A percentile compares a stretch with the other conserved stretches of the same genome.
Evolutionary conservation across 2,329 filamentous ascomycete genomes (phyloP).

Genomic region (Pseudogymnoascus sp.): DNA sequence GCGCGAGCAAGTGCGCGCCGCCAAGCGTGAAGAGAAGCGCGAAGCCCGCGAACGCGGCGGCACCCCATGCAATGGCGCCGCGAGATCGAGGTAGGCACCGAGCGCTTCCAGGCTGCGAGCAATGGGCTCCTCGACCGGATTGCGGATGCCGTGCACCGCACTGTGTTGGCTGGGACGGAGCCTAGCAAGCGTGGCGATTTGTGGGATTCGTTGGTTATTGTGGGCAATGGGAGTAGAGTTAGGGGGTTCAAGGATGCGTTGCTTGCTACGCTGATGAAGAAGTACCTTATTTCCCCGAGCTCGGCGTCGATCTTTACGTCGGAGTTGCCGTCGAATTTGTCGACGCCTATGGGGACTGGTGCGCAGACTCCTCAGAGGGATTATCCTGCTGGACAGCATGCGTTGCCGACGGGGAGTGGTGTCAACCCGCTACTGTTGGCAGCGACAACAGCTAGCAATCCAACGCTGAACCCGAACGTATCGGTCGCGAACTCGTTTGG

Average conservation of each 20-base stretch:
- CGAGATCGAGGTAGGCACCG: conserved; percentile 70
- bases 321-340: conserved; percentile 88
- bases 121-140: conserved; percentile 75
- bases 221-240: conserved; percentile 73
- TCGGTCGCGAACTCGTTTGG: conserved; percentile 28
- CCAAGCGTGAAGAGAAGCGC: conserved; percentile 25
- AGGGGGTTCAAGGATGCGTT: conserved; percentile 85
- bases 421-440: conserved; percentile 91
- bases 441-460: conserved; percentile 62
- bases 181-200: conserved; percentile 76
- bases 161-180: conserved; percentile 76
- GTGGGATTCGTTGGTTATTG: conserved; percentile 88
- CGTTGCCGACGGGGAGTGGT: conserved; percentile 51
- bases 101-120: conserved; percentile 64
- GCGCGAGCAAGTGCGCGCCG: conserved; percentile 23
- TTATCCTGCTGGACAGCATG: conserved; percentile 42
- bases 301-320: conserved; percentile 96
- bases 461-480: conserved; percentile 30
- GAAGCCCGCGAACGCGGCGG: conserved; percentile 25
- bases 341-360: conserved; percentile 83
- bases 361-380: conserved; percentile 72
- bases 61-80: conserved; percentile 50
- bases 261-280: conserved; percentile 67
- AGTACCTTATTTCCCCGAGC: conserved; percentile 85
- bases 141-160: conserved; percentile 74